phyloP scores from a whole-genome alignment of 176 grass and related monocot genomes.

The Carex littledalei region DNA sequence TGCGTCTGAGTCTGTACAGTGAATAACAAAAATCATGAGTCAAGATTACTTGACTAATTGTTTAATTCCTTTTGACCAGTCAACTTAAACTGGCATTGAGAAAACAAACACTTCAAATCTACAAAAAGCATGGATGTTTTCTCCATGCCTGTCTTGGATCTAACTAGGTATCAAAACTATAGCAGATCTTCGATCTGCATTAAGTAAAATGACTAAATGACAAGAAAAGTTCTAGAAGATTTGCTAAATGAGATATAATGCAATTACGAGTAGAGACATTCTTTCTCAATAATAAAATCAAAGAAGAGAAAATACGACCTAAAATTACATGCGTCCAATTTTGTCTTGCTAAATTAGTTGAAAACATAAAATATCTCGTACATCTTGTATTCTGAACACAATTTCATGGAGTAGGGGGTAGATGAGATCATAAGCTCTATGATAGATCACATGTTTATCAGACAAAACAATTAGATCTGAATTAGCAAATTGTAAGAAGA shows the following conservation, averaged over 20 bases:
- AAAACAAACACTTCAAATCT: not conserved
- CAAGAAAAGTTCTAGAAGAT: not conserved
- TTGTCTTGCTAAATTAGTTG: not conserved
- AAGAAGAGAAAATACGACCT: not conserved
- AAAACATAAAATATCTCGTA: not conserved
- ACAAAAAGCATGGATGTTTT: not conserved
- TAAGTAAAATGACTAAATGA: not conserved
- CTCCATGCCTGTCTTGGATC: not conserved
- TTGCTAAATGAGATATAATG: not conserved
- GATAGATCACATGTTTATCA: not conserved
- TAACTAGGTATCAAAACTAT: not conserved
- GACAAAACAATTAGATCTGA: not conserved
- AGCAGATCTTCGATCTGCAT: not conserved
- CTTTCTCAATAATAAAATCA: not conserved
- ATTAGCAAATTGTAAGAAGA: not conserved
- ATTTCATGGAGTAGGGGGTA: not conserved
- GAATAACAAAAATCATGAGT: not conserved
- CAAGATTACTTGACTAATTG: not conserved
- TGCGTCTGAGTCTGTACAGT: constrained; percentile 31
- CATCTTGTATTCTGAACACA: not conserved
- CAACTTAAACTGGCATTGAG: not conserved
- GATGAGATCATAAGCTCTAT: not conserved
- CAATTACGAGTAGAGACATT: not conserved
- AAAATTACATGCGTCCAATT: not conserved
- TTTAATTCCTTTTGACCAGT: not conserved